Evolutionary conservation across 441 rosid genomes (phyloP).

Genomic region (Metrosideros polymorpha): DNA sequence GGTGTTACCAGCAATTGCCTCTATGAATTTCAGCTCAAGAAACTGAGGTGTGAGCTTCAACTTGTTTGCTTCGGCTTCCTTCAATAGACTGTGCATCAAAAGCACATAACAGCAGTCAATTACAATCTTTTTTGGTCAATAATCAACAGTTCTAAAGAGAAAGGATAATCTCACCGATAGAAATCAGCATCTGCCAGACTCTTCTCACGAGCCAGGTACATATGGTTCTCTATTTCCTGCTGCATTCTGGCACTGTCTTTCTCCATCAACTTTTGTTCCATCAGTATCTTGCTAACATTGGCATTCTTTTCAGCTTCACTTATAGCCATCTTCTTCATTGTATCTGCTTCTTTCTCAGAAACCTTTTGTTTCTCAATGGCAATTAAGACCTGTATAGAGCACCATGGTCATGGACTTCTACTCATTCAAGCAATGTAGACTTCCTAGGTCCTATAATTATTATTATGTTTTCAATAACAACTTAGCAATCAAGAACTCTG

Average conservation of each 20-base stretch:
- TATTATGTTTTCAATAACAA: neutral
- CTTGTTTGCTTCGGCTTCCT: slow-evolving; percentile 92
- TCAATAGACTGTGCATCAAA: slow-evolving; percentile 32
- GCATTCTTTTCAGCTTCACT: slow-evolving; percentile 88
- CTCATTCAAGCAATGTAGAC: neutral
- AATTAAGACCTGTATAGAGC: slow-evolving; percentile 53
- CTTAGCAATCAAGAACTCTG: neutral
- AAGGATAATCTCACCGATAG: slow-evolving; percentile 44
- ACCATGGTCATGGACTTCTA: neutral
- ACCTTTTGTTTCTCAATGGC: slow-evolving; percentile 76
- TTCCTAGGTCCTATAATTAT: neutral
- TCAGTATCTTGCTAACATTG: slow-evolving; percentile 67
- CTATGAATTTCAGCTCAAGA: slow-evolving; percentile 76
- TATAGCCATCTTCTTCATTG: slow-evolving; percentile 71
- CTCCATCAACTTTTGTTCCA: slow-evolving; percentile 84
- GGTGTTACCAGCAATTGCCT: slow-evolving; percentile 76
- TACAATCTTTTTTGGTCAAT: neutral
- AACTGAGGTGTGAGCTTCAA: slow-evolving; percentile 80
- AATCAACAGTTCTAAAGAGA: neutral
- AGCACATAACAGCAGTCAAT: neutral
- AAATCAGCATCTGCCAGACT: slow-evolving; percentile 58
- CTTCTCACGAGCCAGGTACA: slow-evolving; percentile 74
- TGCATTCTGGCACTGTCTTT: slow-evolving; percentile 67
- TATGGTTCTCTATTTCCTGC: slow-evolving; percentile 74
- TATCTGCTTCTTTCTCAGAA: slow-evolving; percentile 85